A percentile compares a stretch with the other conserved stretches of the same genome.
phyloP scores from a whole-genome alignment of 148 eudicot genomes.

The Mesembryanthemum crystallinum region DNA sequence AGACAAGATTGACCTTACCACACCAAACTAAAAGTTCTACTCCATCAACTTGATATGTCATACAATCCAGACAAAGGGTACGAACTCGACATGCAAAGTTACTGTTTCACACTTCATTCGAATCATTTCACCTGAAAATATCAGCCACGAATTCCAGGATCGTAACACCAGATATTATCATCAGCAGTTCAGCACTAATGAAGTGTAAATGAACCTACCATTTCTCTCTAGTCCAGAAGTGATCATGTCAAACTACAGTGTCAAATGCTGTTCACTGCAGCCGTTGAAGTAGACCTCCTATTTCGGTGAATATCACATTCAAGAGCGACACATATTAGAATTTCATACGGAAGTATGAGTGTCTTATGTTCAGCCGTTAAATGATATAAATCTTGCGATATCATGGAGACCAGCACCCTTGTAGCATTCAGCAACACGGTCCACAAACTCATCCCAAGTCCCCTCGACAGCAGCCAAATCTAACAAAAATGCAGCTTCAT shows the following conservation, averaged over 20 bases:
- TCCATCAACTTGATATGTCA: no score
- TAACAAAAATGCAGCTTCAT: constrained; percentile 92
- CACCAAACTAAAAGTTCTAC: neutral
- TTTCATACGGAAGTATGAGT: neutral
- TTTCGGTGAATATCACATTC: neutral
- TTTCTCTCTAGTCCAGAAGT: neutral
- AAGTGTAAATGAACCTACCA: no score
- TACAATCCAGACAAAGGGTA: no score
- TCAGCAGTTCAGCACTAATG: neutral
- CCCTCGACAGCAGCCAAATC: constrained; percentile 95
- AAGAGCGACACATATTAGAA: neutral
- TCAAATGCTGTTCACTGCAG: constrained; percentile 11
- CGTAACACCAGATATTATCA: constrained; percentile 4
- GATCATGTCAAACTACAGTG: constrained; percentile 11
- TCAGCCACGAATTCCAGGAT: neutral
- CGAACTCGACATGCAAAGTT: no score
- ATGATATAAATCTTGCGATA: constrained; percentile 68
- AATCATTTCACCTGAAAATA: neutral
- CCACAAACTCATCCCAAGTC: constrained; percentile 66
- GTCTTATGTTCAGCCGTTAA: constrained; percentile 43
- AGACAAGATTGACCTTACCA: neutral
- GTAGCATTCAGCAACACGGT: constrained; percentile 73
- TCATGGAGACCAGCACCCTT: constrained; percentile 63
- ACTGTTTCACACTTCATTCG: neutral
- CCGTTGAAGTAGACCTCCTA: no score